Base-by-base conservation (phyloP, 1,139 yeast genomes). In the Spathaspora jeffriesii region DNA sequence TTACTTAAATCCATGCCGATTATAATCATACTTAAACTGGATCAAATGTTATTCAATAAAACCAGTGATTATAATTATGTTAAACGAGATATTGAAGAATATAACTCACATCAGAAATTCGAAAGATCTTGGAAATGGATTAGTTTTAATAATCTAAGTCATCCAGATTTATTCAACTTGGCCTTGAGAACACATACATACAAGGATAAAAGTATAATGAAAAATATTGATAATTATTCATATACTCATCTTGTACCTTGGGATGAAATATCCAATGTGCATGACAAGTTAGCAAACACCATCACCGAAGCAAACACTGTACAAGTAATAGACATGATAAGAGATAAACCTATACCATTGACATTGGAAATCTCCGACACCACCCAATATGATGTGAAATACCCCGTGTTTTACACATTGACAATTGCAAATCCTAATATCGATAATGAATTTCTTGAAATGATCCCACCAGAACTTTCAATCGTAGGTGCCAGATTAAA, bases 1-100 rank as follows among this genome's bases (percentile, higher is more conserved):
- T 11, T 67, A 21, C 51, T 73, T 6, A 42, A 50, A 4, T 42
- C 53, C n/a, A 60, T 76, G 0, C 79, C 79, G 1, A 55, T 73
- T 5, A 52, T 67, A 3, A 50, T 74, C 14, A 52, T 74, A 5
- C 53, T 73, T 5, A 60, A 59, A 44, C 71, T 68, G 47, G 55
- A 54, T 27, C 61, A 67, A 36, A 49, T 62, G 15, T 60, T 74
- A 13, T 64, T 70, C 47, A 61, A 63, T 5, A 38, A 61, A 1
- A 59, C 69, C 13, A 45, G 71, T 17, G 50, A 53, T 15, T 68
- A 67, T 45, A 47, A 61, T 38, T 66, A 72, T 49, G 50, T 57
- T 36, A 64, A 70, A 7, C 38, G 38, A 18, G 22, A 34, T 3
- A 17, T 34, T 34, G 5, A 15, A 2, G 22, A 34, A 18, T 17